phyloP scores from a whole-genome alignment of 2,329 filamentous ascomycete genomes.

The Ophidiomyces ophidiicola region DNA sequence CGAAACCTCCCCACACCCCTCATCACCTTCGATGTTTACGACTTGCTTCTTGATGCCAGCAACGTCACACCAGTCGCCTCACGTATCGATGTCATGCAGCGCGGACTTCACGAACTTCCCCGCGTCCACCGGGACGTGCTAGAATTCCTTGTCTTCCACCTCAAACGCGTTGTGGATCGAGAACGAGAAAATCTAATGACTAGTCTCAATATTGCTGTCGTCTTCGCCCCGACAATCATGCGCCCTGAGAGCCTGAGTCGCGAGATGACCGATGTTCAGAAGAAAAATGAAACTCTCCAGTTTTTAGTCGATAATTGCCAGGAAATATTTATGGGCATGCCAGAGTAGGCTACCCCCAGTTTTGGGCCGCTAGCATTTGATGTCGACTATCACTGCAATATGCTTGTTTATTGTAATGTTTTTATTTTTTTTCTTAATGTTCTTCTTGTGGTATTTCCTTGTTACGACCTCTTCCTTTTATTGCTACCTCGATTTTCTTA shows the following conservation, averaged over 20 bases:
- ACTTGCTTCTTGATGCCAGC: conserved; percentile 60
- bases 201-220: conserved; percentile 86
- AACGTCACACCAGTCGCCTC: conserved; percentile 54
- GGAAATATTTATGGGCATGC: conserved; percentile 53
- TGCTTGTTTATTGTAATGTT: no score
- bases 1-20: conserved; percentile 79
- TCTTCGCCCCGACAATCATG: conserved; percentile 97
- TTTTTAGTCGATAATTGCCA: conserved; percentile 86
- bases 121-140: conserved; percentile 76
- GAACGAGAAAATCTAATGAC: conserved; percentile 91
- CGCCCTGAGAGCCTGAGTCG: conserved; percentile 76
- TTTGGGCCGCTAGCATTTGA: no score
- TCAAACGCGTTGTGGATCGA: conserved; percentile 70
- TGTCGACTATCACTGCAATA: no score
- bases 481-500: neutral
- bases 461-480: neutral
- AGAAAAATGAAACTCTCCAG: conserved; percentile 83
- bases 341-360: conserved; percentile 20
- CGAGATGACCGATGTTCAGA: conserved; percentile 91
- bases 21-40: conserved; percentile 86
- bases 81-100: conserved; percentile 58
- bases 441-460: neutral
- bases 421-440: neutral
- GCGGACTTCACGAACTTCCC: conserved; percentile 66
- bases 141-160: conserved; percentile 87